Base-by-base conservation (phyloP, 805 yeast species). In the Saccharomycopsis fermentans region DNA sequence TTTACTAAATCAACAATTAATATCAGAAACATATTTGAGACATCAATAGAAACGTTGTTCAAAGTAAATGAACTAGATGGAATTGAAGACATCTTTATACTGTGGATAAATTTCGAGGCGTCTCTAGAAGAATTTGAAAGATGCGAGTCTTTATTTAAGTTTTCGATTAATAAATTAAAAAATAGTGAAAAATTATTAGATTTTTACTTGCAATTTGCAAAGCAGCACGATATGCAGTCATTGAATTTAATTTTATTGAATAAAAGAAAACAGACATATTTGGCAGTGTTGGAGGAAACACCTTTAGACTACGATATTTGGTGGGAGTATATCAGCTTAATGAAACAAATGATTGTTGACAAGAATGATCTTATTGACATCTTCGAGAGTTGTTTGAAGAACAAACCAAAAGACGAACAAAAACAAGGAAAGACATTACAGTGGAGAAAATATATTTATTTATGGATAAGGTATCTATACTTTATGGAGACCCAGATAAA, bases 41-140 rank as follows among this genome's bases (percentile, higher is more conserved):
- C 81, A 2, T 86, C 88, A 0, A 74, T 84, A 24, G 92, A 88
- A 63, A 70, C 80, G 0, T 62, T 85, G 34, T 61, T 74, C 12
- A 52, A 63, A 26, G 62, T 66, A 5, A 69, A 76, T 37, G 61
- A 65, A 14, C 68, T 68, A 21, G 64, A 64, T 21, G 43, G 27
- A 6, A 48, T 43, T 6, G 59, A 54, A 27, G 26, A 35, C 16
- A 35, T 55, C 8, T 68, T 76, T 4, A 70, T 71, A 9, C 67
- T 70, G 35, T 91, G 91, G 86, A 84, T 90, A 1, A 70, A 73
- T 43, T 90, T 88, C 86, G 96, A 90, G 67, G 74, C 79, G 0
- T 65, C 77, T 1, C 78, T 77, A 48, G 71, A 76, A 48, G 91
- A 87, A 65, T 71, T 72, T 67, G 89, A 84, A 55, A 74, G 94